Evolutionary conservation across 2,329 filamentous ascomycete species (phyloP), one percentile per base, ranked within the genome.

Genomic region (Colletotrichum limetticola): DNA sequence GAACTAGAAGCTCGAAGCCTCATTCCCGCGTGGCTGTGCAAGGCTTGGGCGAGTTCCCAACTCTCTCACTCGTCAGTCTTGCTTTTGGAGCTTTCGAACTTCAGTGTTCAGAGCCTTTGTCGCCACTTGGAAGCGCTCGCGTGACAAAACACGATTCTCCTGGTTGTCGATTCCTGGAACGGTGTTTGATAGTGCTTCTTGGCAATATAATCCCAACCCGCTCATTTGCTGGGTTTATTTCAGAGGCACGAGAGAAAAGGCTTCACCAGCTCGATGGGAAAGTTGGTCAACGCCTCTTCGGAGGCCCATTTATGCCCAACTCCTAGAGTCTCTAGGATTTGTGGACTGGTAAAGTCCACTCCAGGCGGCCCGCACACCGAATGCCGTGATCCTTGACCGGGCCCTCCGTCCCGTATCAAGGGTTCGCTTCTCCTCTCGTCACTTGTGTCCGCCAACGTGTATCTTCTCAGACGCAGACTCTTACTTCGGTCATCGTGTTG

Each of bases 21-120:
- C 22, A 46, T 55, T 32, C 53, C 69, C 58, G 69, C 42, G 66
- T 72, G 69, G 66, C 69, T 72, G 65, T 72, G 69, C 69, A 59
- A 69, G 66, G 59, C 59, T 72, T 68, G 57, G 64, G 28, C 57
- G 22, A 46, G 32, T 46, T 46, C 28, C 22, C 30, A 46, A 64
- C 53, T 14, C 24, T 55, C 12, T 55, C 19, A 19, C 46, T 56
- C 32, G 49, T 32, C 22, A 9, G 22, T 52, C 53, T 22, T 42
- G 19, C 37, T n/a, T 32, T 16, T 14, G 53, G 30, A n/a, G 6
- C 28, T 52, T 22, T 7, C 24, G n/a, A 14, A n/a, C 35, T 37
- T 66, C 32, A 42, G 28, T 67, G 55, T 35, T 49, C 28, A 16
- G 42, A 19, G 26, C 22, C 26, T n/a, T 49, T 56, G 46, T 67